A percentile compares a stretch with the other conserved stretches of the same genome.
phyloP scores from a whole-genome alignment of 768 basidiomycete genomes.

The Psilocybe cubensis region DNA sequence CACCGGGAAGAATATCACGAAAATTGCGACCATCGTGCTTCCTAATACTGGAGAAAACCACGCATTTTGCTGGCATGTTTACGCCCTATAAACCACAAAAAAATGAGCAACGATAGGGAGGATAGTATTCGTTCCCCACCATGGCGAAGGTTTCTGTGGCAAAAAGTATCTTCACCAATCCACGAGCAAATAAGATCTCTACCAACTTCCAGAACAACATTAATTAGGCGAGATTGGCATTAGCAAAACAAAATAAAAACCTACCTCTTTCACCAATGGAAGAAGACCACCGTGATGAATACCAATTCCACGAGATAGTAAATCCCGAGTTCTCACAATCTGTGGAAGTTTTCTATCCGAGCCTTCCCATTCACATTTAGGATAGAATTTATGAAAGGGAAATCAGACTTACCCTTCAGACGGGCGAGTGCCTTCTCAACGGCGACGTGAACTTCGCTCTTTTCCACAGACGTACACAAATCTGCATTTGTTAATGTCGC shows the following conservation, averaged over 20 bases:
- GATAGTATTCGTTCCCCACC: slow-evolving; percentile 50
- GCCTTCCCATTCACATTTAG: slow-evolving; percentile 46
- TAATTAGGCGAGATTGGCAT: slow-evolving; percentile 9
- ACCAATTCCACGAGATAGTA: slow-evolving; percentile 92
- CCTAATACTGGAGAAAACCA: slow-evolving; percentile 92
- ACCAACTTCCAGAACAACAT: slow-evolving; percentile 66
- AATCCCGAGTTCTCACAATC: slow-evolving; percentile 85
- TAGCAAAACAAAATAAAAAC: slow-evolving; percentile 10
- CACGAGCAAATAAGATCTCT: slow-evolving; percentile 94
- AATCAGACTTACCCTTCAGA: slow-evolving; percentile 69
- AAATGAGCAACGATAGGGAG: not conserved
- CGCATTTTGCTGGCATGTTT: slow-evolving; percentile 98
- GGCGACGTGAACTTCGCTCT: slow-evolving; percentile 95
- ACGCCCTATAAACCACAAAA: slow-evolving; percentile 68
- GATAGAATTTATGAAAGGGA: slow-evolving; percentile 4
- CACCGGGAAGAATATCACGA: slow-evolving; percentile 87
- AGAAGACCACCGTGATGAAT: slow-evolving; percentile 97
- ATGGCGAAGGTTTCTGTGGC: slow-evolving; percentile 99
- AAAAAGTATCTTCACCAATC: slow-evolving; percentile 94
- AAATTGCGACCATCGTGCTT: slow-evolving; percentile 96
- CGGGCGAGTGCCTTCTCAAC: slow-evolving; percentile 91
- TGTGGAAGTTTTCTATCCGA: slow-evolving; percentile 94
- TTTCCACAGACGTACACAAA: slow-evolving; percentile 87
- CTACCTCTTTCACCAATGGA: slow-evolving; percentile 95
- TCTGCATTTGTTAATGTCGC: slow-evolving; percentile 86